Evolutionary conservation across 2,329 filamentous ascomycete species (phyloP).

Genomic region (Immersiporthe knoxdaviesiana): DNA sequence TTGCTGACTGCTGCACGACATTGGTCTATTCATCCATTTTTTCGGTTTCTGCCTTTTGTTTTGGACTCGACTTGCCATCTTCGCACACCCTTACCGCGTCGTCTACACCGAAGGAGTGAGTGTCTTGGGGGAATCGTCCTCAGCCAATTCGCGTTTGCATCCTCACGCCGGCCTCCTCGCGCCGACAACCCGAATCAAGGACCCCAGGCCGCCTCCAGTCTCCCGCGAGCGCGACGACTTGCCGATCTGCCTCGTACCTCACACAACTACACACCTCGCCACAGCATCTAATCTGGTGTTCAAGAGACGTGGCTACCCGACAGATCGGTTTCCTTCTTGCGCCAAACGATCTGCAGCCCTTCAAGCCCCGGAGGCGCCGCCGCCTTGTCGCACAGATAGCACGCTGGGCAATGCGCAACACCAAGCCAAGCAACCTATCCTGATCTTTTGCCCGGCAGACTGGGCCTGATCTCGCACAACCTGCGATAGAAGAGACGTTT

Average conservation of each 20-base stretch:
- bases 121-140: neutral
- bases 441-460: slow-evolving; percentile 12
- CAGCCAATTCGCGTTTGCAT: neutral
- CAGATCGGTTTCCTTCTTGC: neutral
- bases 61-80: neutral
- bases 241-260: neutral
- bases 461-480: neutral
- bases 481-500: slow-evolving; percentile 7
- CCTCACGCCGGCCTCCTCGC: neutral
- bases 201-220: neutral
- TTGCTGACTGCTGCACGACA: neutral
- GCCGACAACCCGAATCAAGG: slow-evolving; percentile 1
- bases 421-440: slow-evolving; percentile 3
- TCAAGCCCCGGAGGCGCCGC: neutral
- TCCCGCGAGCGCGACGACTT: neutral
- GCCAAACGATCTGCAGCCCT: slow-evolving; percentile 10
- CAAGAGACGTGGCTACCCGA: slow-evolving; percentile 4
- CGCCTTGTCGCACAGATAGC: slow-evolving; percentile 7
- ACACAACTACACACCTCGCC: neutral
- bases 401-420: slow-evolving; percentile 24
- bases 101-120: neutral
- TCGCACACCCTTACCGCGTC: neutral
- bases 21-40: neutral
- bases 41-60: no score
- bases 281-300: neutral